Conservation (phyloP, 2,329 filamentous ascomycete species). For the Fusarium lateritium region DNA sequence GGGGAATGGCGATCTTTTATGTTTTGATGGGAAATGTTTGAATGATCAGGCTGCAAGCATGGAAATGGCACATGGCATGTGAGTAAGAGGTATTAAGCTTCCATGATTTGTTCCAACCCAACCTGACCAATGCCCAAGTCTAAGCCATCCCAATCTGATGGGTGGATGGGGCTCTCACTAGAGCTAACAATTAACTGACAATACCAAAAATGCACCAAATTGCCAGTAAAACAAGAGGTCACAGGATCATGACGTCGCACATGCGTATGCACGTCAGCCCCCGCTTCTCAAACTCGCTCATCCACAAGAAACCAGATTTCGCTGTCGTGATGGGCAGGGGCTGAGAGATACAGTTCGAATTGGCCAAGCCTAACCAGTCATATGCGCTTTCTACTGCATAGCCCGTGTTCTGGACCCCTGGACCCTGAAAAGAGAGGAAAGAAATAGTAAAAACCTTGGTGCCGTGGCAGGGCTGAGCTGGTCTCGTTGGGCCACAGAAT, state of each 20-base stretch:
- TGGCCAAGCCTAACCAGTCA: slow-evolving; percentile 26
- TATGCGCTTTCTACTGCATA: slow-evolving; percentile 2
- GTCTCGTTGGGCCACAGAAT: slow-evolving; percentile 30
- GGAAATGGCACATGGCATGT: neutral
- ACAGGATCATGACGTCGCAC: slow-evolving; percentile 46
- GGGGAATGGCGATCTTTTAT: slow-evolving; percentile 46
- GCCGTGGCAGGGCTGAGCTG: slow-evolving; percentile 41
- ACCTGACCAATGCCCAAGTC: slow-evolving; percentile 33
- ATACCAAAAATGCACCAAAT: slow-evolving; percentile 5
- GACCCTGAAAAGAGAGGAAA: slow-evolving; percentile 34
- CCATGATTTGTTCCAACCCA: slow-evolving; percentile 34
- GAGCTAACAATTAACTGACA: slow-evolving; percentile 3
- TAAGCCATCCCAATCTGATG: slow-evolving; percentile 23
- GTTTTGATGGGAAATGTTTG: slow-evolving; percentile 11
- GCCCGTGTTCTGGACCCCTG: slow-evolving; percentile 38
- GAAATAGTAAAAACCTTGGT: slow-evolving; percentile 7
- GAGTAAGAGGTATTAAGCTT: slow-evolving; percentile 28
- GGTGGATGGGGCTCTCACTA: slow-evolving; percentile 10
- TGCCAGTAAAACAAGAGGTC: slow-evolving; percentile 30
- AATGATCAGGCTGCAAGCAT: slow-evolving; percentile 23
- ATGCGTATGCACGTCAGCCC: slow-evolving; percentile 48
- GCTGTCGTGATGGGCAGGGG: slow-evolving; percentile 25
- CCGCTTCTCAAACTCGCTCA: slow-evolving; percentile 20
- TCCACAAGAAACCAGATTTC: slow-evolving; percentile 47
- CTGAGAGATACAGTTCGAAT: slow-evolving; percentile 6